phyloP scores from a whole-genome alignment of 2,329 filamentous ascomycete species.

The Sporothrix inflata region DNA sequence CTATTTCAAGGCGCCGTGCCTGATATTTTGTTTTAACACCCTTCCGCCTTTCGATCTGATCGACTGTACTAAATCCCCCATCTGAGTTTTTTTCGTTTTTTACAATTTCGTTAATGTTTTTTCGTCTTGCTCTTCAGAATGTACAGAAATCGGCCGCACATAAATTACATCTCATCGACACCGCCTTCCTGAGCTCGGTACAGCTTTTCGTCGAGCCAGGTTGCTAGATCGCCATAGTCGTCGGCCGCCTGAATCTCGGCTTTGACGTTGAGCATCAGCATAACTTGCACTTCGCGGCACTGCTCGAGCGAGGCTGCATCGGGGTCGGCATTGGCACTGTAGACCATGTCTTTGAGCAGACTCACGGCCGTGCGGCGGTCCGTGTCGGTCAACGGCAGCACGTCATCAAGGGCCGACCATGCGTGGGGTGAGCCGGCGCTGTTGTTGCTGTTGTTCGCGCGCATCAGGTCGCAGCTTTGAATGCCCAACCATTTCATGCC shows the following conservation, averaged over 20 bases:
- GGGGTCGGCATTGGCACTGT: conserved; percentile 25
- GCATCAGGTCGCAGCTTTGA: conserved; percentile 28
- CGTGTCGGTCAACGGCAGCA: conserved; percentile 49
- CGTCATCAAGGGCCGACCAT: conserved; percentile 38
- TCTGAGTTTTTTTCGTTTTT: too few species aligned
- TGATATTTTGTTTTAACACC: too few species aligned
- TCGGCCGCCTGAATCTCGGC: conserved; percentile 77
- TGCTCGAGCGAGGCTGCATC: conserved; percentile 46
- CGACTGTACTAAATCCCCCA: too few species aligned
- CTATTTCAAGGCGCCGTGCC: too few species aligned
- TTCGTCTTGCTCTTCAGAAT: background rate
- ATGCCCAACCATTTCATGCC: conserved; percentile 68
- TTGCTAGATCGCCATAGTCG: conserved; percentile 52
- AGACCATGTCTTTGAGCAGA: conserved; percentile 52
- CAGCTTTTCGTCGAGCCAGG: conserved; percentile 55
- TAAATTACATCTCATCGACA: background rate
- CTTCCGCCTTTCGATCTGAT: too few species aligned
- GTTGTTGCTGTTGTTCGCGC: too few species aligned
- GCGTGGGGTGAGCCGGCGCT: background rate
- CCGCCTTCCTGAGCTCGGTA: conserved; percentile 5
- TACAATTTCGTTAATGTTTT: background rate
- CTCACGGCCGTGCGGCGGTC: conserved; percentile 62
- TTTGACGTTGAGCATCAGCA: conserved; percentile 75
- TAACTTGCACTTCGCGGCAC: conserved; percentile 65
- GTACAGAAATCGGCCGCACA: background rate